Evolutionary conservation across 306 rosid genomes (phyloP).

Genomic region (Ziziphus jujuba): DNA sequence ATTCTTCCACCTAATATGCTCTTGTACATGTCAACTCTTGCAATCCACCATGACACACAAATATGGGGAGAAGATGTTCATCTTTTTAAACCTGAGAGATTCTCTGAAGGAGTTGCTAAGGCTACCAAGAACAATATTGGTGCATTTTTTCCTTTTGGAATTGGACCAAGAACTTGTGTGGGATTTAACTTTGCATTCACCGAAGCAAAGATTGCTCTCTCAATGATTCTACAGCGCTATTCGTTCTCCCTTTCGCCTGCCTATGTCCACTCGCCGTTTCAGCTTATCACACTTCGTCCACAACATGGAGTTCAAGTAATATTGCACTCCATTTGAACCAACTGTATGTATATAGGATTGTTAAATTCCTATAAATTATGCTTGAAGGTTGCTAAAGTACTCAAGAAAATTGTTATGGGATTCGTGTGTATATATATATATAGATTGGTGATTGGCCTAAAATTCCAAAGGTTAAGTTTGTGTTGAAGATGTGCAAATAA

Average conservation of each 20-base stretch:
- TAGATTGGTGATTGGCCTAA: too few species aligned
- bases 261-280: conserved; percentile 30
- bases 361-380: too few species aligned
- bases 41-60: conserved; percentile 26
- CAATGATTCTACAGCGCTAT: conserved; percentile 34
- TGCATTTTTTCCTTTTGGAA: conserved; percentile 29
- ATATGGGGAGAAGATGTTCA: conserved; percentile 36
- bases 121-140: conserved; percentile 28
- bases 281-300: conserved; percentile 23
- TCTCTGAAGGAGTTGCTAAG: conserved; percentile 27
- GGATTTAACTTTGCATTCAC: conserved; percentile 27
- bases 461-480: too few species aligned
- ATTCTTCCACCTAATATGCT: conserved; percentile 11
- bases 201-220: conserved; percentile 26
- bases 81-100: conserved; percentile 33
- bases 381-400: too few species aligned
- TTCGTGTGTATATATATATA: too few species aligned
- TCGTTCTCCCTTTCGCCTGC: conserved; percentile 26
- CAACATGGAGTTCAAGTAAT: conserved; percentile 29
- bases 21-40: conserved; percentile 3
- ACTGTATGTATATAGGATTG: too few species aligned
- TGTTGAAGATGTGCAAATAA: too few species aligned
- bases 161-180: conserved; percentile 36
- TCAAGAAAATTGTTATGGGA: too few species aligned
- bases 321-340: conserved; percentile 1